A percentile compares a stretch with the other conserved stretches of the same genome.
Conservation (phyloP, 2,329 filamentous ascomycete genomes). For the Ceratocystis cacaofunesta region DNA sequence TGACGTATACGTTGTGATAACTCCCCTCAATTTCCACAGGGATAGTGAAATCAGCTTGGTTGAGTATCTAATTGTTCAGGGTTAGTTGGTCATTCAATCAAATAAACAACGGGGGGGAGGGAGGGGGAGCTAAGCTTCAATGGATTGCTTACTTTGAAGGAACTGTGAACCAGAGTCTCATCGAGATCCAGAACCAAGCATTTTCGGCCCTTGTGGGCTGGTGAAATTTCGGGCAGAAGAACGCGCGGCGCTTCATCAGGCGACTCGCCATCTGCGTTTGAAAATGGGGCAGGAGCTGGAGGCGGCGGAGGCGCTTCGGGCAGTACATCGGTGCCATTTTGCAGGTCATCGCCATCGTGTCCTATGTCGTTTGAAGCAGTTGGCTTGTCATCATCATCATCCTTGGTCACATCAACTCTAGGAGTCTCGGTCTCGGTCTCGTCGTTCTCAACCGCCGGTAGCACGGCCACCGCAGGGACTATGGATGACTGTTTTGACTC, state of each 20-base stretch:
- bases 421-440: constrained; percentile 27
- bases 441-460: constrained; percentile 24
- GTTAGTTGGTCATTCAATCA: constrained; percentile 13
- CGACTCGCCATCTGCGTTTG: constrained; percentile 4
- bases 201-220: constrained; percentile 73
- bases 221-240: constrained; percentile 67
- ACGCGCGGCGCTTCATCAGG: constrained; percentile 34
- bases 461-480: constrained; percentile 23
- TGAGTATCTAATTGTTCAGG: constrained; percentile 53
- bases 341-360: constrained; percentile 21
- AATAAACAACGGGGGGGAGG: too few species aligned
- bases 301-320: constrained; percentile 28
- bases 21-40: constrained; percentile 98
- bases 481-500: constrained; percentile 32
- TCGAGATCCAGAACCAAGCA: constrained; percentile 91
- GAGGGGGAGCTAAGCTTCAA: not conserved
- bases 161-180: constrained; percentile 94
- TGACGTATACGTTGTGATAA: constrained; percentile 98
- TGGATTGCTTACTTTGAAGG: constrained; percentile 66
- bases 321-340: constrained; percentile 16
- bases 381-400: constrained; percentile 43
- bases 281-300: constrained; percentile 20
- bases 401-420: constrained; percentile 53
- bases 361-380: constrained; percentile 29
- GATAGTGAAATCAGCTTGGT: constrained; percentile 97